phyloP scores from a whole-genome alignment of 805 yeast genomes.

The Kodamaea kakaduensis region DNA sequence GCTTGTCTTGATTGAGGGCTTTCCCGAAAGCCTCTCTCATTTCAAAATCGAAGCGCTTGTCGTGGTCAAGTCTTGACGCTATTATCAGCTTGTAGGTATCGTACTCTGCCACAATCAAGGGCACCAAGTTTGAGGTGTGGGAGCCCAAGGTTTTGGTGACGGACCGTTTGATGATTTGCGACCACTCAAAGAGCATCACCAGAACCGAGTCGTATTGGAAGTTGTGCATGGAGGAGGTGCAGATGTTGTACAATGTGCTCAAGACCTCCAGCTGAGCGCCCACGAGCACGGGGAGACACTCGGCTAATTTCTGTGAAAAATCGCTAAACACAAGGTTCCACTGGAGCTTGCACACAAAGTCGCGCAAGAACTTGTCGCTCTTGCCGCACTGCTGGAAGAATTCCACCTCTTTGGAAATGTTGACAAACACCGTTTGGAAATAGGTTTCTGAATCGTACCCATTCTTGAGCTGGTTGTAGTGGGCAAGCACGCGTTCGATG shows the following conservation, averaged over 20 bases:
- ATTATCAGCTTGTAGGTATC: constrained; percentile 12
- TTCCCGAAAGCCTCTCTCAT: constrained; percentile 27
- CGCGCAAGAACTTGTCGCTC: constrained; percentile 15
- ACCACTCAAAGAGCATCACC: constrained; percentile 5
- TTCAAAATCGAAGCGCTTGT: constrained; percentile 25
- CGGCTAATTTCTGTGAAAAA: constrained; percentile 17
- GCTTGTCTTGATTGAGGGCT: constrained; percentile 11
- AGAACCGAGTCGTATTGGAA: constrained; percentile 5
- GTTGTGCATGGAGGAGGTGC: constrained; percentile 6
- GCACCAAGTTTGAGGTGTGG: constrained; percentile 5
- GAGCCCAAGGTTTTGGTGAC: neutral
- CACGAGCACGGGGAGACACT: constrained; percentile 4
- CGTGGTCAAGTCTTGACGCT: constrained; percentile 10
- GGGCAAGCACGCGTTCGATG: constrained; percentile 11
- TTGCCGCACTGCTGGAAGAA: constrained; percentile 13
- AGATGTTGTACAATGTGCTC: constrained; percentile 4
- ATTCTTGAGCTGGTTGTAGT: constrained; percentile 17
- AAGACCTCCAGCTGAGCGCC: constrained; percentile 1
- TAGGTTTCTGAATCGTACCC: constrained; percentile 9
- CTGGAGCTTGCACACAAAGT: constrained; percentile 19
- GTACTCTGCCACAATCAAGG: constrained; percentile 14
- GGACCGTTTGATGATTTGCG: neutral
- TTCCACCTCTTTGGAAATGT: constrained; percentile 11
- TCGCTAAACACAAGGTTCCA: constrained; percentile 31
- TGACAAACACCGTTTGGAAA: constrained; percentile 10